Conservation (phyloP, 2,329 filamentous ascomycete species). For the Mycogone perniciosa region DNA sequence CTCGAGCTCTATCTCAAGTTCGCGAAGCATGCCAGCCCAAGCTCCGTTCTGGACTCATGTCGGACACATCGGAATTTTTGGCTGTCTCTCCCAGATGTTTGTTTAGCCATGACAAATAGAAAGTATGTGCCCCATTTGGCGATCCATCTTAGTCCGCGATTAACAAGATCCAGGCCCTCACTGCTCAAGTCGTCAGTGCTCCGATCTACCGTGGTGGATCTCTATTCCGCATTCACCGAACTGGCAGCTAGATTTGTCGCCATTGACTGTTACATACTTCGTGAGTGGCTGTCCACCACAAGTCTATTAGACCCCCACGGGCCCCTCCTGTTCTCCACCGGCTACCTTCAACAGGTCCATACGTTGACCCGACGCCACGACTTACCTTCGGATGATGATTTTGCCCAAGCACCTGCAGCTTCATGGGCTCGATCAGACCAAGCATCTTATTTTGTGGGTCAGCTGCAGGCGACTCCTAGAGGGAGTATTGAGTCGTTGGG, state of each 20-base stretch:
- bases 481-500: conserved; percentile 39
- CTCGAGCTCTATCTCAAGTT: conserved; percentile 42
- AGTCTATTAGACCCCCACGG: conserved; percentile 9
- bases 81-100: conserved; percentile 44
- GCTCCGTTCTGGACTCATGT: conserved; percentile 37
- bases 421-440: conserved; percentile 16
- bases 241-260: conserved; percentile 47
- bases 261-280: conserved; percentile 34
- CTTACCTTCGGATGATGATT: conserved; percentile 10
- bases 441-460: conserved; percentile 32
- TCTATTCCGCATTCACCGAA: conserved; percentile 39
- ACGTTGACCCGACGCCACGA: conserved; percentile 19
- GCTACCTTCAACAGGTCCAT: conserved; percentile 41
- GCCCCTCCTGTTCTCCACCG: conserved; percentile 22
- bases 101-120: conserved; percentile 28
- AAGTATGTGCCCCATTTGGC: conserved; percentile 31
- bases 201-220: conserved; percentile 23
- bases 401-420: conserved; percentile 12
- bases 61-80: conserved; percentile 44
- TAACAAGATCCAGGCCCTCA: conserved; percentile 19
- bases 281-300: conserved; percentile 12
- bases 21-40: conserved; percentile 27
- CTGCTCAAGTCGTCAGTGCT: conserved; percentile 21
- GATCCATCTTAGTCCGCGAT: conserved; percentile 5
- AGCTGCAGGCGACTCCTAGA: conserved; percentile 36